A percentile compares a stretch with the other conserved stretches of the same genome.
Conservation (phyloP, 208 protist genomes). For the Crithidia mellificae region DNA sequence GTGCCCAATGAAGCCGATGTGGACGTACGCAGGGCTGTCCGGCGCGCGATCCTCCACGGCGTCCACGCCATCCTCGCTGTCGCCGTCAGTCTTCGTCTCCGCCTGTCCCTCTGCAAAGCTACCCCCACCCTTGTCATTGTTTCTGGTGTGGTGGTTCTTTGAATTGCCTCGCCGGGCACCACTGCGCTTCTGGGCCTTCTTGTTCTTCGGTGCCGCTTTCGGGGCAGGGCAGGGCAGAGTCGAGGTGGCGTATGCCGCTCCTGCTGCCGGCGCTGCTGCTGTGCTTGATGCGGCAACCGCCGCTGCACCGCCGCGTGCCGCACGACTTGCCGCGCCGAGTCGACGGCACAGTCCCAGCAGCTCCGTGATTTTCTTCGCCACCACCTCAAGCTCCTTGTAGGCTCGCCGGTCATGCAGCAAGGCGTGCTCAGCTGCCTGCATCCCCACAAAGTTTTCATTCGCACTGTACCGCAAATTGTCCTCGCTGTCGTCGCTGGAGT, state of each 20-base stretch:
- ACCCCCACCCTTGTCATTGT: not conserved
- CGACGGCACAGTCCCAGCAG: slow-evolving; percentile 56
- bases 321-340: slow-evolving; percentile 23
- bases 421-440: slow-evolving; percentile 57
- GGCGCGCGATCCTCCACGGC: slow-evolving; percentile 21
- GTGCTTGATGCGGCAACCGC: not conserved
- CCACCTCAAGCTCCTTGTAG: slow-evolving; percentile 63
- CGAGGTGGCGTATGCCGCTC: slow-evolving; percentile 1
- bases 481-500: slow-evolving; percentile 12
- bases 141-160: not conserved
- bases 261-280: not conserved
- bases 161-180: slow-evolving; percentile 3
- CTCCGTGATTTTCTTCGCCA: slow-evolving; percentile 66
- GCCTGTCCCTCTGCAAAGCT: too few species aligned
- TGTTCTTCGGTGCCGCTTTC: slow-evolving; percentile 13
- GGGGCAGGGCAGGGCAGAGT: slow-evolving; percentile 20
- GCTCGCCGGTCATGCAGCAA: slow-evolving; percentile 51
- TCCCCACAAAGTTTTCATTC: slow-evolving; percentile 75
- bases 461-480: slow-evolving; percentile 43
- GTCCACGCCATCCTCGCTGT: slow-evolving; percentile 16
- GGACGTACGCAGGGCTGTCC: slow-evolving; percentile 40
- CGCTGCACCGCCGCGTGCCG: not conserved
- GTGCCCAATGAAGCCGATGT: slow-evolving; percentile 90
- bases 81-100: not conserved
- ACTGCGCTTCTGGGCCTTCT: slow-evolving; percentile 20